Evolutionary conservation across 2,329 filamentous ascomycete genomes (phyloP).

Genomic region (Fusarium nurragi): DNA sequence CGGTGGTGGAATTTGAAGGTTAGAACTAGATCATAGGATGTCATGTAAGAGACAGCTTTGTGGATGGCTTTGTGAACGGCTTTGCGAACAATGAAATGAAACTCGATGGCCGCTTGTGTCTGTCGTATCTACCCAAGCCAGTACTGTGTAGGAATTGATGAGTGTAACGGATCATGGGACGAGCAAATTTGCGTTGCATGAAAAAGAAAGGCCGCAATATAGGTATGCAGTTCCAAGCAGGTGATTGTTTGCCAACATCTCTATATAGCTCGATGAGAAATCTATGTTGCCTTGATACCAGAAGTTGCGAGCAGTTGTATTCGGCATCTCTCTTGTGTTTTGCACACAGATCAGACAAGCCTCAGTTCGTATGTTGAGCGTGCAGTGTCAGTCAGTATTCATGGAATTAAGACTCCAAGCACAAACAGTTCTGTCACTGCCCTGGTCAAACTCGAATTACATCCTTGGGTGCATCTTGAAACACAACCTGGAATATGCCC

Average conservation of each 20-base stretch:
- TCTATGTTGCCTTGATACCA: constrained; percentile 5
- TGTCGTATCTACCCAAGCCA: constrained; percentile 11
- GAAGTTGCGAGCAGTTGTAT: not conserved
- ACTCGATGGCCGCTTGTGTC: constrained; percentile 17
- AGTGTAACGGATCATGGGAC: constrained; percentile 11
- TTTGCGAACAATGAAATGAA: constrained; percentile 12
- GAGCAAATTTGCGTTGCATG: constrained; percentile 23
- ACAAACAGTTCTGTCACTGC: too few relatives aligned
- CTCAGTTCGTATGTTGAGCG: too few relatives aligned
- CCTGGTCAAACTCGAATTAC: not conserved
- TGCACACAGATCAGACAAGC: too few relatives aligned
- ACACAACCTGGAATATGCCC: constrained; percentile 8
- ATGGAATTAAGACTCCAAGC: too few relatives aligned
- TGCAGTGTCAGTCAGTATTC: too few relatives aligned
- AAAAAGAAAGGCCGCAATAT: not conserved
- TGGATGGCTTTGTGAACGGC: constrained; percentile 25
- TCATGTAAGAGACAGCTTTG: constrained; percentile 12
- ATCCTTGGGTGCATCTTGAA: constrained; percentile 4
- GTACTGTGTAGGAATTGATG: constrained; percentile 13
- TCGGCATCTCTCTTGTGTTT: too few relatives aligned
- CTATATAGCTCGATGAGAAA: constrained; percentile 1
- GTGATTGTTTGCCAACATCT: constrained; percentile 2
- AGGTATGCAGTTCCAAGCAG: not conserved
- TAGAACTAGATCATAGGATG: constrained; percentile 25
- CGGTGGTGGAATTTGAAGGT: constrained; percentile 56